phyloP scores from a whole-genome alignment of 75 land plant species.

The Pseudotsuga menziesii region DNA sequence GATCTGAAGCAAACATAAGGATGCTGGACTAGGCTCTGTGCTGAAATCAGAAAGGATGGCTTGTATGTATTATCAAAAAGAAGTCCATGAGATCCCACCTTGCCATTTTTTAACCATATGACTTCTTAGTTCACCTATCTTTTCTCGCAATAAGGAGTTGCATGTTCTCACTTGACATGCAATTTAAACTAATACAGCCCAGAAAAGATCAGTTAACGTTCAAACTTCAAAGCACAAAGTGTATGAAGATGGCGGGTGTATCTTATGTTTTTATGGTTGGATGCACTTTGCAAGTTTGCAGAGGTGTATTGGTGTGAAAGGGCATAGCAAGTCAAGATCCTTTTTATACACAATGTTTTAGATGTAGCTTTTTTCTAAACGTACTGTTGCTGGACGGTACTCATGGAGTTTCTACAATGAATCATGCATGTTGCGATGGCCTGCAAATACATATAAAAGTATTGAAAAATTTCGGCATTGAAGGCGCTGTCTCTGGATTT shows the following conservation, averaged over 20 bases:
- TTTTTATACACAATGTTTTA: neutral
- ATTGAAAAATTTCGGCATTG: neutral
- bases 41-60: neutral
- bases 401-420: neutral
- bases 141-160: neutral
- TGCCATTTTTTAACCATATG: neutral
- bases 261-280: constrained; percentile 5
- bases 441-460: too few species aligned
- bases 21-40: neutral
- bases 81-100: neutral
- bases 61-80: neutral
- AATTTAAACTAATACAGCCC: neutral
- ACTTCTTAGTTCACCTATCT: constrained; percentile 2
- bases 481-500: constrained; percentile 5
- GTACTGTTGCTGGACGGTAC: neutral
- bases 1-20: constrained; percentile 9
- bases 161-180: neutral
- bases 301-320: neutral
- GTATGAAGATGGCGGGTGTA: neutral
- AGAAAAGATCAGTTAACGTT: too few species aligned
- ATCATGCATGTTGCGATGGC: neutral
- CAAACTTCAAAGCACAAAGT: neutral
- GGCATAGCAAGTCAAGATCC: neutral
- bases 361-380: neutral
- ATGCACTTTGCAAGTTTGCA: constrained; percentile 8